phyloP scores from a whole-genome alignment of 331 rosid genomes.

The Arachis monticola region DNA sequence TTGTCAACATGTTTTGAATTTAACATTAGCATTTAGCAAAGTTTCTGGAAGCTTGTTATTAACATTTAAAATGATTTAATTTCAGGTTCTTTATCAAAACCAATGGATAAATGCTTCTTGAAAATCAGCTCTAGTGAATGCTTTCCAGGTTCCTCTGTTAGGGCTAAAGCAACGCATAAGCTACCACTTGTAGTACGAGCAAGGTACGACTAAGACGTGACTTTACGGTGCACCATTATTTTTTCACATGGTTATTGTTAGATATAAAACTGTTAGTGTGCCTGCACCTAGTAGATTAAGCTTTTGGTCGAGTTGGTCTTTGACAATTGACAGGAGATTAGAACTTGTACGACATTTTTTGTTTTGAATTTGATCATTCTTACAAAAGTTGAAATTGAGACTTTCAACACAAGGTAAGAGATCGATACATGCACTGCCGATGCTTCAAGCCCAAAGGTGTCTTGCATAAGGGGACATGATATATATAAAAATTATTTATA shows the following conservation, averaged over 20 bases:
- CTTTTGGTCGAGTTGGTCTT: neutral
- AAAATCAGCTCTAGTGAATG: slow-evolving; percentile 39
- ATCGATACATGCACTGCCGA: neutral
- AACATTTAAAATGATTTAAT: slow-evolving; percentile 31
- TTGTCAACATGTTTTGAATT: slow-evolving; percentile 12
- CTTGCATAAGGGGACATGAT: neutral
- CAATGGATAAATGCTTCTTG: slow-evolving; percentile 48
- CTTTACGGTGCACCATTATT: slow-evolving; percentile 6
- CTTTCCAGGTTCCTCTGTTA: slow-evolving; percentile 39
- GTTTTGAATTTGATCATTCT: neutral
- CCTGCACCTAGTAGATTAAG: neutral
- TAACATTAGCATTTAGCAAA: neutral
- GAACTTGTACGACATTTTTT: neutral
- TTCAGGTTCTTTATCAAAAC: slow-evolving; percentile 58
- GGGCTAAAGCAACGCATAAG: slow-evolving; percentile 44
- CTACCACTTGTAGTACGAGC: slow-evolving; percentile 56
- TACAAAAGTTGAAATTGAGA: neutral
- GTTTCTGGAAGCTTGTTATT: neutral
- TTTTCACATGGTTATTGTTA: neutral
- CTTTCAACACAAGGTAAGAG: neutral
- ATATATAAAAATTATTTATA: neutral
- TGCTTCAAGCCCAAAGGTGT: neutral
- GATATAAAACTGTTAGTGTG: neutral
- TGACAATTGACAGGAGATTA: neutral
- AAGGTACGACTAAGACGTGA: slow-evolving; percentile 50